These are phyloP conservation scores for Eucalyptus curtisii DNA, from an alignment of 345 rosid genomes.

Conservation along the genomic window DNA sequence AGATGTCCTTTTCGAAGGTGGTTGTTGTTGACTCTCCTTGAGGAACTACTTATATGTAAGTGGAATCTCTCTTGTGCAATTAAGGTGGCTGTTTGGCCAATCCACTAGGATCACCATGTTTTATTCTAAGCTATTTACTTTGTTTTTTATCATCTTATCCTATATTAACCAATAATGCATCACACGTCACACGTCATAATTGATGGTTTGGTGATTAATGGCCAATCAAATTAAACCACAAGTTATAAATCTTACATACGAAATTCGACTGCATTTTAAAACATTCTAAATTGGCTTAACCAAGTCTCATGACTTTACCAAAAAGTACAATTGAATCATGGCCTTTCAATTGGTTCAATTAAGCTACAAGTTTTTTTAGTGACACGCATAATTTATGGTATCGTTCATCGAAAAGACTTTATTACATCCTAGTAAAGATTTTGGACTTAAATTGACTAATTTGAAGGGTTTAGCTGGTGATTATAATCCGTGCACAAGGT, in stretches of 20 bases:
- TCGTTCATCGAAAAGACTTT: background rate
- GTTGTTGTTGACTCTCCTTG: background rate
- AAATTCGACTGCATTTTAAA: accelerated
- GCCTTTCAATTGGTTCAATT: background rate
- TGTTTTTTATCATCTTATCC: background rate
- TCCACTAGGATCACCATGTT: background rate
- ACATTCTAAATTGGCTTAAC: background rate
- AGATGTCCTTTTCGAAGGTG: background rate
- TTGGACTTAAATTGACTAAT: background rate
- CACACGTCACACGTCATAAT: background rate
- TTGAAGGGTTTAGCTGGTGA: background rate
- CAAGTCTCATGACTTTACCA: background rate
- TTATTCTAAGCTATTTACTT: background rate
- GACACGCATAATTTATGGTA: accelerated
- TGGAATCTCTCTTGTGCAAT: background rate
- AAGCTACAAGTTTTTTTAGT: background rate
- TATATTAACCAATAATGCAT: background rate
- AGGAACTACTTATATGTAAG: background rate
- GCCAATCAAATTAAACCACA: background rate
- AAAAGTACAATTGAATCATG: background rate
- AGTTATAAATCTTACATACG: background rate
- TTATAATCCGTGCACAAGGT: background rate
- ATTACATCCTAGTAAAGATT: background rate
- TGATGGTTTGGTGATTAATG: background rate
- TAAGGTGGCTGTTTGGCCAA: background rate